These are phyloP conservation scores for Colletotrichum falcatum DNA, from an alignment of 2,329 filamentous ascomycete genomes.

Conservation along the genomic window DNA sequence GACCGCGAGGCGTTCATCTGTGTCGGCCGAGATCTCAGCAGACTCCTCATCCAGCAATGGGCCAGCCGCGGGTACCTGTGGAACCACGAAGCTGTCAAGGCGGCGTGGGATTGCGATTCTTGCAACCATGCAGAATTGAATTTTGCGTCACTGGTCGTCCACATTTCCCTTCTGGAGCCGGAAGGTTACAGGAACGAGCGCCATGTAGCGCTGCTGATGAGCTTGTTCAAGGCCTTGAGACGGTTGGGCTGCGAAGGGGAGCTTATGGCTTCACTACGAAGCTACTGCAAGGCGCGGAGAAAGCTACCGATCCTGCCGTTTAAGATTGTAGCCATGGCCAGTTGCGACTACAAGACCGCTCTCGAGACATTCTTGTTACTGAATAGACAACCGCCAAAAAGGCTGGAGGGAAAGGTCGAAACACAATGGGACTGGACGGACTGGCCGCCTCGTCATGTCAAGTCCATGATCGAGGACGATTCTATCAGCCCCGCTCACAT, in stretches of 20 bases:
- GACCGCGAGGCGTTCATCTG: constrained; percentile 1
- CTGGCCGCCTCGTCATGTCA: constrained; percentile 50
- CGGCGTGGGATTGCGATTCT: constrained; percentile 7
- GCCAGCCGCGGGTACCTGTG: constrained; percentile 39
- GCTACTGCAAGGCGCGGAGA: neutral
- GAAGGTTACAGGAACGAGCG: neutral
- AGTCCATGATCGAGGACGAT: constrained; percentile 50
- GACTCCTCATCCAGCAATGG: constrained; percentile 43
- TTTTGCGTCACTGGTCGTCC: constrained; percentile 22
- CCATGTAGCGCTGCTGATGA: constrained; percentile 23
- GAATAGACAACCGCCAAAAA: constrained; percentile 8
- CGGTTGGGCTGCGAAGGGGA: constrained; percentile 35
- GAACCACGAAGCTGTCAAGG: neutral
- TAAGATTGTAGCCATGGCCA: constrained; percentile 35
- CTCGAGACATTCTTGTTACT: constrained; percentile 44
- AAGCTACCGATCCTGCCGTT: constrained; percentile 17
- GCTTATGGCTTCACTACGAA: constrained; percentile 39
- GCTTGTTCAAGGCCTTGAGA: constrained; percentile 38
- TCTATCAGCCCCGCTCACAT: constrained; percentile 43
- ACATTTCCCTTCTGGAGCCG: constrained; percentile 2
- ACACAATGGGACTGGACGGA: constrained; percentile 48
- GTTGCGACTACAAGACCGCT: constrained; percentile 46
- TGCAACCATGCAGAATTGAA: neutral
- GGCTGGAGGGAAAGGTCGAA: constrained; percentile 22
- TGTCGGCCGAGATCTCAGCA: constrained; percentile 39